A percentile compares a stretch with the other conserved stretches of the same genome.
These are phyloP conservation scores for Dothidotthia symphoricarpi DNA, from an alignment of 2,329 filamentous ascomycete species.

Conservation along the genomic window DNA sequence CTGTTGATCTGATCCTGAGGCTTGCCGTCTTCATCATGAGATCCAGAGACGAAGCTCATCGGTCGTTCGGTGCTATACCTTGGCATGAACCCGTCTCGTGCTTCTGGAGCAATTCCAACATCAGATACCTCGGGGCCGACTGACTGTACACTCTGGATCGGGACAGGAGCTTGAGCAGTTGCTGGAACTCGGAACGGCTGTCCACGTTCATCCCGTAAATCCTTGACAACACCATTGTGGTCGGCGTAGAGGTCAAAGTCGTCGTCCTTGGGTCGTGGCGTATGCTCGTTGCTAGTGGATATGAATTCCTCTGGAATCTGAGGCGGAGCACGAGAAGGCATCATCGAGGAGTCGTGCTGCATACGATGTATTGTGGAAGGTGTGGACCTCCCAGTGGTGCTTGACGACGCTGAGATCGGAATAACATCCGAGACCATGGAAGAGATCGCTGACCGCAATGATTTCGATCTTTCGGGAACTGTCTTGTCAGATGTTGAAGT, in stretches of 20 bases:
- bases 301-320: slow-evolving; percentile 28
- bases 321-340: slow-evolving; percentile 14
- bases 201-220: slow-evolving; percentile 29
- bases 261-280: slow-evolving; percentile 20
- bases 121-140: slow-evolving; percentile 3
- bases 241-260: slow-evolving; percentile 41
- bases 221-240: slow-evolving; percentile 40
- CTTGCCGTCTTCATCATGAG: slow-evolving; percentile 34
- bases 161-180: slow-evolving; percentile 6
- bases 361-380: slow-evolving; percentile 31
- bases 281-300: slow-evolving; percentile 13
- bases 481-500: slow-evolving; percentile 11
- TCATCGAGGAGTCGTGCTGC: slow-evolving; percentile 24
- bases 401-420: slow-evolving; percentile 31
- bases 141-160: slow-evolving; percentile 8
- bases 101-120: slow-evolving; percentile 5
- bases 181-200: slow-evolving; percentile 26
- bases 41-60: slow-evolving; percentile 40
- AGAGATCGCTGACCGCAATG: slow-evolving; percentile 39
- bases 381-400: slow-evolving; percentile 28
- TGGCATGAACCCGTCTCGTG: slow-evolving; percentile 19
- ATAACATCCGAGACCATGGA: slow-evolving; percentile 35
- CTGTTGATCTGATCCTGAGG: slow-evolving; percentile 40
- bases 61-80: slow-evolving; percentile 36
- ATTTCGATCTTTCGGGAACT: slow-evolving; percentile 32